These are phyloP conservation scores for Cucurbita pepo DNA, from an alignment of 306 rosid genomes.

Conservation along the genomic window DNA sequence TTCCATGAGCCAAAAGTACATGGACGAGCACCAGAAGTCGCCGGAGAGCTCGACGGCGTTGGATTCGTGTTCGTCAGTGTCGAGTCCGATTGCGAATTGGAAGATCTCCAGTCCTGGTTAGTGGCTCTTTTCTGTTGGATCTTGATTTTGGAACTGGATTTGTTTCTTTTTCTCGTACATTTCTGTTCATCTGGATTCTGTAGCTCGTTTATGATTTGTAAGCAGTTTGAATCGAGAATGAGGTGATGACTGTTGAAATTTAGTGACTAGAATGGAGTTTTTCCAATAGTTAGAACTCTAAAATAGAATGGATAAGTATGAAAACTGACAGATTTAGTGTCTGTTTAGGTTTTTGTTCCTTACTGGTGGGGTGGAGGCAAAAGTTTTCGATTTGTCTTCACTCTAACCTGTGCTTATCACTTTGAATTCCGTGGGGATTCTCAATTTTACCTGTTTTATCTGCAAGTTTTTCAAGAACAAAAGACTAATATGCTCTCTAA, in stretches of 20 bases:
- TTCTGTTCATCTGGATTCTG: background rate
- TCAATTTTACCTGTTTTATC: background rate
- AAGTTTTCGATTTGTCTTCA: background rate
- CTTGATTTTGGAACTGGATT: background rate
- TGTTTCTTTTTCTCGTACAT: too few species aligned
- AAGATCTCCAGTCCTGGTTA: constrained; percentile 80
- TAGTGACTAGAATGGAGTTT: too few species aligned
- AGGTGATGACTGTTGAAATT: too few species aligned
- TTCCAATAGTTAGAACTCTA: too few species aligned
- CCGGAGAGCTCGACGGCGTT: constrained; percentile 17
- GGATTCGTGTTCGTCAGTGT: constrained; percentile 25
- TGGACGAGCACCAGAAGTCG: constrained; percentile 36
- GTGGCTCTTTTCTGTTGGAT: background rate
- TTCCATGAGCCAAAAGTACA: constrained; percentile 69
- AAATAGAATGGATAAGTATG: too few species aligned
- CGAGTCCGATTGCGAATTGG: constrained; percentile 58
- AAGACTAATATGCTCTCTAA: background rate
- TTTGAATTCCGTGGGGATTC: background rate
- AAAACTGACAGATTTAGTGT: background rate
- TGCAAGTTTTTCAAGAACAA: background rate
- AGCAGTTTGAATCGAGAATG: too few species aligned
- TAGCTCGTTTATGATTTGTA: background rate
- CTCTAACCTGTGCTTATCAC: background rate
- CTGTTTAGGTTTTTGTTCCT: background rate
- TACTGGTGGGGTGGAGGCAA: background rate